Conservation (phyloP, 192 early-diverging fungal genomes). For the Coemansia sp. region DNA sequence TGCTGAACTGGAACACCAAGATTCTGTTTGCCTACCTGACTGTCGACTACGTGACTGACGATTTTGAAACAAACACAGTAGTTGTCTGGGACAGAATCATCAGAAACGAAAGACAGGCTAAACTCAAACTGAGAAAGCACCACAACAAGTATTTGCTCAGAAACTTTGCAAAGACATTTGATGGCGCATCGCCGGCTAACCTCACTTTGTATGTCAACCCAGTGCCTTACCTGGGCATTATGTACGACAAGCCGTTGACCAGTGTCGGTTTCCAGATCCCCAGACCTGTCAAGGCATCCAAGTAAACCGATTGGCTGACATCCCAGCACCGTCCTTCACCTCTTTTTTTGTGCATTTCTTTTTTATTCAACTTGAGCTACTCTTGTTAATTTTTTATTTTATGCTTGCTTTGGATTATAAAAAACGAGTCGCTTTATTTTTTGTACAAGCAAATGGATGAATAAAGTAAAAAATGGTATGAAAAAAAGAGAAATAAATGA, state of each 20-base stretch:
- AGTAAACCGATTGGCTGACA: not conserved
- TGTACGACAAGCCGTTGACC: conserved; percentile 45
- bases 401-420: not conserved
- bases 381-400: conserved; percentile 4
- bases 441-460: not conserved
- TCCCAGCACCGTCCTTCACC: too few species aligned
- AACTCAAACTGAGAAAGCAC: conserved; percentile 42
- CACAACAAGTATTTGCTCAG: conserved; percentile 54
- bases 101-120: conserved; percentile 38
- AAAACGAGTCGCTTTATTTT: too few species aligned
- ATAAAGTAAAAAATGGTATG: not conserved
- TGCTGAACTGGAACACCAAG: conserved; percentile 59
- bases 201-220: conserved; percentile 50
- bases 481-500: not conserved
- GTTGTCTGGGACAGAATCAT: conserved; percentile 55
- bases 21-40: conserved; percentile 49
- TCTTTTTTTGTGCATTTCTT: too few species aligned
- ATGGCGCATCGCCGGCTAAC: conserved; percentile 40
- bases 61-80: conserved; percentile 37
- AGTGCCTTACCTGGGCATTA: conserved; percentile 52
- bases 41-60: conserved; percentile 29
- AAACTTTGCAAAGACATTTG: conserved; percentile 40
- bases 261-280: conserved; percentile 41
- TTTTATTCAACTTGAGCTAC: not conserved
- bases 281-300: conserved; percentile 13